Base-by-base conservation (phyloP, 2,329 filamentous ascomycete genomes). In the Penicillium sp. region DNA sequence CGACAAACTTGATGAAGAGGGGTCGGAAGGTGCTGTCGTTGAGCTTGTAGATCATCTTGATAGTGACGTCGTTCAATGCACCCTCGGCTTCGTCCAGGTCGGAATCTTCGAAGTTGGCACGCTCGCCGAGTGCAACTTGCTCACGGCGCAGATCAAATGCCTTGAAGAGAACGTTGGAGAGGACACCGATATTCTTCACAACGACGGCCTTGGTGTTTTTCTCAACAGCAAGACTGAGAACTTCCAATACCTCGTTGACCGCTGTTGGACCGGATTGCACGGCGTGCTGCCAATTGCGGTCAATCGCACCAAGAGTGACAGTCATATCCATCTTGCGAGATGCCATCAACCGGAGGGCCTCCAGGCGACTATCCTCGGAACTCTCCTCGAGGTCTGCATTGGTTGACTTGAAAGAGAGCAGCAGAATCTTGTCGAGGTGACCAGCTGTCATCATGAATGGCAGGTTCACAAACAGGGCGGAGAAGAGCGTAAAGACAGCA, bases 31-130 rank as follows among this genome's bases (percentile, higher is more conserved):
- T 83, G 0, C 87, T 85, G 66, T 98, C 93, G 72, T 96, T 97
- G 54, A 98, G 81, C 76, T 97, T 97, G 76, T 95, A 89, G 46
- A 95, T 87, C 84, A 96, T 93, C 70, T 89, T 88, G 51, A 98
- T 81, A 0, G 85, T 82, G 10, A 87, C 82, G 8, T 86, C 81
- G 65, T 89, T 86, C 57, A 88, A 64, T 9, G 77, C 75, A 1
- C 75, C 72, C 65, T 95, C 89, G 10, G 89, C 75, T 37, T 75
- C 68, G 1, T 80, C 72, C 28, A 77, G 72, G 52, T 79, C 76
- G 8, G 68, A 67, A 24, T 71, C 66, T 20, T 81, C 75, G 45
- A 80, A 73, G 18, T 52, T 54, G 24, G 64, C 59, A 10, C 64
- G 57, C 1, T 62, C 56, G n/a, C 52, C 58, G 6, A 60, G 48